phyloP scores from a whole-genome alignment of 345 rosid species.

The Brassica rapa region DNA sequence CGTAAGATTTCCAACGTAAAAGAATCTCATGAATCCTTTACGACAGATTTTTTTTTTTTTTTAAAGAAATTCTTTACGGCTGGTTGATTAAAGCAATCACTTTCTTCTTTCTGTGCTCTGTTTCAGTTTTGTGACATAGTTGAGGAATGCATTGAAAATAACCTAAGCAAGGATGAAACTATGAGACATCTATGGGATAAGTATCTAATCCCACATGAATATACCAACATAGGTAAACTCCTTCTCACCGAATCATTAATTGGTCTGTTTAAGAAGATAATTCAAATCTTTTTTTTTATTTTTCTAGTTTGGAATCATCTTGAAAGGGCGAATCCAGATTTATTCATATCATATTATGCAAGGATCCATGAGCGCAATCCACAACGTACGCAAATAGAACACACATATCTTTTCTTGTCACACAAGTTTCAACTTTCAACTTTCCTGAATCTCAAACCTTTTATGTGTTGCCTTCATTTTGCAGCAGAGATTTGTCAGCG shows the following conservation, averaged over 20 bases:
- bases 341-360: neutral
- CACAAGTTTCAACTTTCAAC: neutral
- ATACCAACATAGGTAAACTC: neutral
- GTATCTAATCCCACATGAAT: neutral
- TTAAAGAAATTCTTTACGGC: no score
- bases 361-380: neutral
- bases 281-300: no score
- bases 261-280: neutral
- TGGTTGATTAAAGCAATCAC: neutral
- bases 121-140: neutral
- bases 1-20: neutral
- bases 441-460: no score
- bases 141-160: neutral
- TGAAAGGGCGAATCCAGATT: neutral
- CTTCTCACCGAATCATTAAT: neutral
- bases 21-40: neutral
- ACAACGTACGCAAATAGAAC: neutral
- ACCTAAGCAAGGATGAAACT: neutral
- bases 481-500: neutral
- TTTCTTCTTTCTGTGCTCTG: neutral
- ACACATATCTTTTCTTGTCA: neutral
- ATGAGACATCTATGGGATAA: neutral
- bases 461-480: neutral
- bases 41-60: no score
- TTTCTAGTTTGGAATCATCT: neutral